Base-by-base conservation (phyloP, 371 early-diverging fungal species). In the Syncephalastrum racemosum region DNA sequence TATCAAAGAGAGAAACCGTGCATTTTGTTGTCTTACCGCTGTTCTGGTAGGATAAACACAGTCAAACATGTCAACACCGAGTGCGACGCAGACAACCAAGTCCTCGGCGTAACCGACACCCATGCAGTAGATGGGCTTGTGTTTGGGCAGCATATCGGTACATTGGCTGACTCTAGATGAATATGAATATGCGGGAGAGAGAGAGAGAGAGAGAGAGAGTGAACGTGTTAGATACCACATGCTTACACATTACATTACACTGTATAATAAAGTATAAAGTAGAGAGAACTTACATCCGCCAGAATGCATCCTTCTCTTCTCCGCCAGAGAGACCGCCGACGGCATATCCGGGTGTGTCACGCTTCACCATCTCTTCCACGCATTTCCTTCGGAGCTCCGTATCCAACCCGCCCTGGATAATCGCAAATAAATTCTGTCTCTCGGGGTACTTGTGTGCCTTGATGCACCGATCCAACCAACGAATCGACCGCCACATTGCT, bases 1-100 rank as follows among this genome's bases (percentile, higher is more conserved):
- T 49, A 13, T 16, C 1, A 44, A 4, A 1, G 4, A 44, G 1
- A 1, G 4, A 36, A 5, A 45, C 24, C 18, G n/a, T 20, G 20
- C 22, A 39, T 7, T 16, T 8, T n/a, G 15, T 20, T 25, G n/a
- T 67, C 77, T 68, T 79, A 85, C 85, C 0, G 97, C 97, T 15
- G 97, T 98, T 51, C 98, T 83, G 10, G 98, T 97, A 18, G 98
- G 98, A 70, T 91, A 98, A 5, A 98, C 98, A 74, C 98, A 98
- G 70, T 98, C 98, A 67, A 88, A 94, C 97, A 96, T 97, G 70
- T 97, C 97, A 22, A 93, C 92, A 51, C 98, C 98, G 48, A 98
- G 75, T 23, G 96, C 94, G 36, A 90, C 84, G 77, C 94, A 95
- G 1, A 98, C 91, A 6, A 97, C 91, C 63, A 97, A 68, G 74